Percentiles rank a stretch among this genome's conserved stretches.
Evolutionary conservation across 768 basidiomycete genomes (phyloP).

Genomic region (Lactifluus volemus): DNA sequence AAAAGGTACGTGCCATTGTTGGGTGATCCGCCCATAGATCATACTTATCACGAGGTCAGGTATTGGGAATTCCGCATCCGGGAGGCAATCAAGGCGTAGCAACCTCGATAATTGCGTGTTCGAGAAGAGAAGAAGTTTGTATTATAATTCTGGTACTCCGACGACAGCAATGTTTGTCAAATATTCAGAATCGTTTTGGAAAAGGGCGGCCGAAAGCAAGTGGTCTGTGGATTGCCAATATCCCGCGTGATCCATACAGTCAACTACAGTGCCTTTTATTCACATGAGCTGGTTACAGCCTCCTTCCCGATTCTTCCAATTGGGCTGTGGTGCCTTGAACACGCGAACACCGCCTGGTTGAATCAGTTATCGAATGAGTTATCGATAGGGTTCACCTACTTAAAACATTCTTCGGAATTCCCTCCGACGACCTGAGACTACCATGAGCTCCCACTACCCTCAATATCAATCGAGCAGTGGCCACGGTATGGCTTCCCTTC

Average conservation of each 20-base stretch:
- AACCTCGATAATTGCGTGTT: neutral
- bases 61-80: conserved; percentile 74
- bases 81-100: conserved; percentile 29
- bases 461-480: neutral
- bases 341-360: neutral
- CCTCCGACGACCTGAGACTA: neutral
- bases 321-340: neutral
- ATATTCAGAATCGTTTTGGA: neutral
- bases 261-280: conserved; percentile 7
- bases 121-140: neutral
- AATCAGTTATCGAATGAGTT: neutral
- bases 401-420: neutral
- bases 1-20: conserved; percentile 46
- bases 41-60: conserved; percentile 25
- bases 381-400: neutral
- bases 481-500: neutral
- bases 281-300: neutral
- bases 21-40: conserved; percentile 15
- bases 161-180: neutral
- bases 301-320: conserved; percentile 6
- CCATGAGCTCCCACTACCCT: neutral
- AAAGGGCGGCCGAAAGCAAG: neutral
- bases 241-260: neutral
- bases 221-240: neutral
- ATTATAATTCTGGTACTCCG: neutral